These are phyloP conservation scores for Parachaetomium inaequale DNA, from an alignment of 495 filamentous ascomycete species.

Conservation along the genomic window DNA sequence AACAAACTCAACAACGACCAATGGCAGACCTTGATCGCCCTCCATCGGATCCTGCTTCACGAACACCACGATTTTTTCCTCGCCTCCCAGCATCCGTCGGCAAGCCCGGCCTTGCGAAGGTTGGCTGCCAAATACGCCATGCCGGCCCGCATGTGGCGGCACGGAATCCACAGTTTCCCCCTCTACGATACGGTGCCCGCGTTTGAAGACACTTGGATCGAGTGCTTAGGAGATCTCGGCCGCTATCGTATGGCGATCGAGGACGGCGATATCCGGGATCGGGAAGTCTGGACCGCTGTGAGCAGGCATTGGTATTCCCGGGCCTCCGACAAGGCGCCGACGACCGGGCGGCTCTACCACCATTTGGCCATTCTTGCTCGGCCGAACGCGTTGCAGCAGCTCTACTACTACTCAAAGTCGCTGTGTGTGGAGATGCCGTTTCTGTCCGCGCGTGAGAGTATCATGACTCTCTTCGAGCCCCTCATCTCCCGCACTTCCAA, in stretches of 20 bases:
- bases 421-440: conserved; percentile 55
- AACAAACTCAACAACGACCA: conserved; percentile 55
- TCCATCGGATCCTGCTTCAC: conserved; percentile 66
- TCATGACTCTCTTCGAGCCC: conserved; percentile 67
- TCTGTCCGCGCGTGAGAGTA: conserved; percentile 60
- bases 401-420: conserved; percentile 64
- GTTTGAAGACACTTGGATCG: conserved; percentile 86
- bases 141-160: conserved; percentile 69
- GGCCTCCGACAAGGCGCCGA: conserved; percentile 67
- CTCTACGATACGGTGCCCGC: conserved; percentile 70
- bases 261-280: conserved; percentile 64
- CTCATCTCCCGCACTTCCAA: conserved; percentile 51
- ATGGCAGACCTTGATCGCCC: conserved; percentile 68
- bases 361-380: conserved; percentile 81
- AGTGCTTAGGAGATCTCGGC: conserved; percentile 78
- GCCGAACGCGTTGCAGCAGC: conserved; percentile 67
- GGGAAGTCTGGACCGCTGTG: conserved; percentile 75
- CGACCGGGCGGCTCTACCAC: conserved; percentile 74
- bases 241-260: conserved; percentile 70
- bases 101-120: conserved; percentile 52
- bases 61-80: conserved; percentile 78
- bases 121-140: conserved; percentile 66
- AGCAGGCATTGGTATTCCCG: conserved; percentile 78
- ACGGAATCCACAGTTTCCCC: background rate
- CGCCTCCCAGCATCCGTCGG: conserved; percentile 69